Conservation (phyloP, 1,284 basidiomycete genomes). For the Xerocomus nothofagi region DNA sequence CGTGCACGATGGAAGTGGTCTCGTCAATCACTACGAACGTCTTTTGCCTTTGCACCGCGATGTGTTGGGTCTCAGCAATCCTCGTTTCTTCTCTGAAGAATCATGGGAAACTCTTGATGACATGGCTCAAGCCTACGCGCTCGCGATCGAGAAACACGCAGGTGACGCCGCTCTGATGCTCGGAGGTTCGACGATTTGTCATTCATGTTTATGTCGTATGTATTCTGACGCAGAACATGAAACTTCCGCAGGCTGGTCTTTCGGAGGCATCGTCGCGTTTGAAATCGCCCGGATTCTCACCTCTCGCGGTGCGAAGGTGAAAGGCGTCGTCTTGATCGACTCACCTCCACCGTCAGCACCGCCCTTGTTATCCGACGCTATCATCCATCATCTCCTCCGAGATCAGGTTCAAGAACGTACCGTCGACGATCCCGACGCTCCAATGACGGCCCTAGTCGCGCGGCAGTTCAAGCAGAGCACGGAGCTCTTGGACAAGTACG, state of each 20-base stretch:
- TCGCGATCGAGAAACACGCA: constrained; percentile 35
- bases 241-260: constrained; percentile 64
- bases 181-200: constrained; percentile 49
- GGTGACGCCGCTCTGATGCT: constrained; percentile 43
- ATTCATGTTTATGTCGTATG: background rate
- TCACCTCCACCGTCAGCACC: constrained; percentile 55
- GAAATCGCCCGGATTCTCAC: constrained; percentile 59
- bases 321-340: constrained; percentile 66
- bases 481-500: constrained; percentile 42
- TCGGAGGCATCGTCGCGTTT: constrained; percentile 70
- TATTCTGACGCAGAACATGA: background rate
- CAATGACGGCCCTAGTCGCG: constrained; percentile 19
- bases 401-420: constrained; percentile 16
- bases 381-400: constrained; percentile 41
- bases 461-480: constrained; percentile 47
- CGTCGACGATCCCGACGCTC: constrained; percentile 17
- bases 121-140: constrained; percentile 56
- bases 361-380: constrained; percentile 46
- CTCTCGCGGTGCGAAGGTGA: constrained; percentile 42
- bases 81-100: constrained; percentile 44
- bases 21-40: constrained; percentile 51
- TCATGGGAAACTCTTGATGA: constrained; percentile 48
- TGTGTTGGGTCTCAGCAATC: constrained; percentile 63
- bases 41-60: constrained; percentile 48
- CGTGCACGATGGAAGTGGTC: constrained; percentile 71